These are phyloP conservation scores for Sporobolomyces pararoseus DNA, from an alignment of 768 basidiomycete species.

Conservation along the genomic window DNA sequence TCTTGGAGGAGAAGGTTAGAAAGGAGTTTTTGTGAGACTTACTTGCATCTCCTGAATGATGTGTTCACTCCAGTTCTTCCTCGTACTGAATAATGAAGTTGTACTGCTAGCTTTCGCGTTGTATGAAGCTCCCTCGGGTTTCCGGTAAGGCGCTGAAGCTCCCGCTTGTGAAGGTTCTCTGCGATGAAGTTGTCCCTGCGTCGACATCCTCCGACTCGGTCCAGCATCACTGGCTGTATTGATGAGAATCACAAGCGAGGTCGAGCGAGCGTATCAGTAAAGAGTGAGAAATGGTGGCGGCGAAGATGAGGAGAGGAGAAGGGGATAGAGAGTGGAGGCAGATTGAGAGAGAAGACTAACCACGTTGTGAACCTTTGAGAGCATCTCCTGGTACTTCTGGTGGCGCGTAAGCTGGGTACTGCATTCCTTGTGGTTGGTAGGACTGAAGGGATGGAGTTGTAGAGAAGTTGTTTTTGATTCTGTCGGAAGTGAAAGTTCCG, in stretches of 20 bases:
- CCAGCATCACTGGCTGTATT: not conserved
- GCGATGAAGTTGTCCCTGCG: not conserved
- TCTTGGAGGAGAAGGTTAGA: not conserved
- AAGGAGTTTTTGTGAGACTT: not conserved
- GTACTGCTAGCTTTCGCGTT: constrained; percentile 40
- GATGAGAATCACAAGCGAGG: no score
- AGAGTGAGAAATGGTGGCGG: not conserved
- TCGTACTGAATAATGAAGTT: constrained; percentile 43
- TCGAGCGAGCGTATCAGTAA: no score
- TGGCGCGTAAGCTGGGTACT: not conserved
- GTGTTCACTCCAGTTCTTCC: constrained; percentile 45
- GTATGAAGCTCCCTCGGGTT: constrained; percentile 21
- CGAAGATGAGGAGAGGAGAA: not conserved
- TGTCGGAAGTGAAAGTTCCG: no score
- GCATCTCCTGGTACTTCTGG: not conserved
- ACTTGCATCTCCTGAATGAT: constrained; percentile 44
- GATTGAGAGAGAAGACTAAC: not conserved
- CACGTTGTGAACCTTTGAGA: not conserved
- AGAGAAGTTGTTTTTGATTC: no score
- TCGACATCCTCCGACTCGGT: constrained; percentile 11
- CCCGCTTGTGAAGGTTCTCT: constrained; percentile 1
- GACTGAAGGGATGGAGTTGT: no score
- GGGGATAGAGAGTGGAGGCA: not conserved
- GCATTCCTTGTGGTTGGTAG: no score
- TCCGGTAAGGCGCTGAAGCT: constrained; percentile 22